Evolutionary conservation across 768 basidiomycete genomes (phyloP).

Genomic region (Clathrus columnatus): DNA sequence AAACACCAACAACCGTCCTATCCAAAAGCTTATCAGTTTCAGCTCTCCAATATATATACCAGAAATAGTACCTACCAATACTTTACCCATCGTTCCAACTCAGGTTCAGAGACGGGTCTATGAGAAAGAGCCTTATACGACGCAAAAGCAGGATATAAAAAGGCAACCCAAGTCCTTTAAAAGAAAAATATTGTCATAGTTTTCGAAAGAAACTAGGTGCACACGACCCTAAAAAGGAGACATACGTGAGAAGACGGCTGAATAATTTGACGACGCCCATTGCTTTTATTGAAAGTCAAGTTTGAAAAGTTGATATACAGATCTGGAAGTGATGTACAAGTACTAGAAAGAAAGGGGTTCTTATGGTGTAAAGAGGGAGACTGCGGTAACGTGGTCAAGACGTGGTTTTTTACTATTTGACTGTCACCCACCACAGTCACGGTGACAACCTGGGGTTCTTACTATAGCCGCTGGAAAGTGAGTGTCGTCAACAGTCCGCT

Average conservation of each 20-base stretch:
- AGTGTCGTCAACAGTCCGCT: too few relatives aligned
- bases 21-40: not conserved
- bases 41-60: not conserved
- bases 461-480: too few relatives aligned
- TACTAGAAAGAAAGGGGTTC: not conserved
- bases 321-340: too few relatives aligned
- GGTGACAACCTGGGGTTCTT: too few relatives aligned
- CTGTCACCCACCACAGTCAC: not conserved
- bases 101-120: constrained; percentile 39
- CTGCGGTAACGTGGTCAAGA: not conserved
- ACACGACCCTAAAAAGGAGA: constrained; percentile 3
- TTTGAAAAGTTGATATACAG: not conserved
- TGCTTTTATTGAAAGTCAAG: not conserved
- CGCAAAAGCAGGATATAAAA: constrained; percentile 51
- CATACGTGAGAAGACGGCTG: constrained; percentile 43
- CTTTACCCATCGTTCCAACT: constrained; percentile 47
- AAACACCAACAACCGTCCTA: constrained; percentile 40
- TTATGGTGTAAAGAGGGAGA: not conserved
- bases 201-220: constrained; percentile 5
- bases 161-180: constrained; percentile 61
- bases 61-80: constrained; percentile 39
- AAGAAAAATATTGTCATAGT: constrained; percentile 2
- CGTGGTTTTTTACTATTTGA: not conserved
- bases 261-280: constrained; percentile 41
- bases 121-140: constrained; percentile 61